Percentiles rank a stretch among this genome's conserved stretches.
phyloP scores from a whole-genome alignment of 768 basidiomycete species.

The Cyathus striatus region DNA sequence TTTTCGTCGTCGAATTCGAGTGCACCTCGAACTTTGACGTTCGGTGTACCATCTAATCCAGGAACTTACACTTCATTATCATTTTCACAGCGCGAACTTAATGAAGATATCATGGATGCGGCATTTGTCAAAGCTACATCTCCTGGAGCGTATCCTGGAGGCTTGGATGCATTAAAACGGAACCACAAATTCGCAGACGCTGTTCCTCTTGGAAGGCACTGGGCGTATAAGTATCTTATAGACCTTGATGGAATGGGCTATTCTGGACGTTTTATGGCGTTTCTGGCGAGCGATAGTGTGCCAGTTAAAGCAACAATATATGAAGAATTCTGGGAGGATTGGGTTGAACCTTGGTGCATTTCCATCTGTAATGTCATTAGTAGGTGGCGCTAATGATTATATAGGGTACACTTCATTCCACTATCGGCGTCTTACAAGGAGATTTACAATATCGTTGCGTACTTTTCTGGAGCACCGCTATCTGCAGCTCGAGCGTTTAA shows the following conservation, averaged over 20 bases:
- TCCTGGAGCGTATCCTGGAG: slow-evolving; percentile 68
- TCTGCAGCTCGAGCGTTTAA: slow-evolving; percentile 51
- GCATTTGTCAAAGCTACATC: slow-evolving; percentile 81
- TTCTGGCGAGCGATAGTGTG: slow-evolving; percentile 82
- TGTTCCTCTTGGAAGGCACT: slow-evolving; percentile 80
- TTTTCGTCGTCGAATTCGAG: slow-evolving; percentile 61
- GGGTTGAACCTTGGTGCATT: slow-evolving; percentile 80
- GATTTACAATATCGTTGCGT: slow-evolving; percentile 90
- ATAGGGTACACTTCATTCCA: slow-evolving; percentile 93
- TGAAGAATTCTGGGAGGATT: slow-evolving; percentile 85
- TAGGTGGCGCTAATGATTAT: too few relatives aligned
- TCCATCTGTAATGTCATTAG: too few relatives aligned
- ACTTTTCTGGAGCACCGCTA: slow-evolving; percentile 81
- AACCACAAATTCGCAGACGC: slow-evolving; percentile 69
- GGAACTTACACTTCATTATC: too few relatives aligned
- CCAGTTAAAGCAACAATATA: slow-evolving; percentile 91
- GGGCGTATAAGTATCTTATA: slow-evolving; percentile 89
- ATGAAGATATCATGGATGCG: slow-evolving; percentile 79
- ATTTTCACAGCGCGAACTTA: too few relatives aligned
- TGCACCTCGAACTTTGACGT: slow-evolving; percentile 50
- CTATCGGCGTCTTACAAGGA: slow-evolving; percentile 83
- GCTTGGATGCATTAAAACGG: slow-evolving; percentile 56
- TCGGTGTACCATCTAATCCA: too few relatives aligned
- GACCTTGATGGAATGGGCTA: slow-evolving; percentile 97
- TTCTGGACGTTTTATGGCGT: slow-evolving; percentile 82